A percentile compares a stretch with the other conserved stretches of the same genome.
Evolutionary conservation across 345 rosid species (phyloP).

Genomic region (Firmiana major): DNA sequence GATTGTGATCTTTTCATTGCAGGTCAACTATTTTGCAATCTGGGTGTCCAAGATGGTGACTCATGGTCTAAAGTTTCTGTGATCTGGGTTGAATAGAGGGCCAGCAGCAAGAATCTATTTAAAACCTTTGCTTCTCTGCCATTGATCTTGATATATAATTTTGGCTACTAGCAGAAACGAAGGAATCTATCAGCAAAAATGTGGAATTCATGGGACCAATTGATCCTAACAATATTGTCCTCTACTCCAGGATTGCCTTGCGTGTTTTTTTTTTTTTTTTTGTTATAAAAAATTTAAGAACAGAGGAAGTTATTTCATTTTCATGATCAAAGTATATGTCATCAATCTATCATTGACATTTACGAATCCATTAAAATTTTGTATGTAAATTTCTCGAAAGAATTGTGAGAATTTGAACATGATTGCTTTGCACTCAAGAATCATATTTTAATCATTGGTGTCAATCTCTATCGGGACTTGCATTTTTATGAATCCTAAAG

Average conservation of each 20-base stretch:
- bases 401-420: too few species aligned
- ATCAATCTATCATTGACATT: too few species aligned
- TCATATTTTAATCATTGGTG: too few species aligned
- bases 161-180: not conserved
- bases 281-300: too few species aligned
- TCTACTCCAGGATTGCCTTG: not conserved
- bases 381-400: too few species aligned
- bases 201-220: slow-evolving; percentile 11
- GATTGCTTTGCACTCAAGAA: too few species aligned
- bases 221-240: slow-evolving; percentile 7
- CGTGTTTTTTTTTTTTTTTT: too few species aligned
- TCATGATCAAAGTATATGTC: too few species aligned
- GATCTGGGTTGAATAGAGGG: slow-evolving; percentile 8
- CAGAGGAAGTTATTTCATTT: too few species aligned
- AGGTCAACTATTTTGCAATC: not conserved
- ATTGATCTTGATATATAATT: not conserved
- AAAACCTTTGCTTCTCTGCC: not conserved
- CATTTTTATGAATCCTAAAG: not conserved
- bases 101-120: slow-evolving; percentile 13
- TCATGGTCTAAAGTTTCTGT: slow-evolving; percentile 15
- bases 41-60: slow-evolving; percentile 9
- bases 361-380: too few species aligned
- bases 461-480: too few species aligned
- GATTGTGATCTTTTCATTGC: not conserved
- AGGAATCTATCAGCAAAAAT: not conserved